These are phyloP conservation scores for Epichloe glyceriae DNA, from an alignment of 2,329 filamentous ascomycete genomes.

Conservation along the genomic window DNA sequence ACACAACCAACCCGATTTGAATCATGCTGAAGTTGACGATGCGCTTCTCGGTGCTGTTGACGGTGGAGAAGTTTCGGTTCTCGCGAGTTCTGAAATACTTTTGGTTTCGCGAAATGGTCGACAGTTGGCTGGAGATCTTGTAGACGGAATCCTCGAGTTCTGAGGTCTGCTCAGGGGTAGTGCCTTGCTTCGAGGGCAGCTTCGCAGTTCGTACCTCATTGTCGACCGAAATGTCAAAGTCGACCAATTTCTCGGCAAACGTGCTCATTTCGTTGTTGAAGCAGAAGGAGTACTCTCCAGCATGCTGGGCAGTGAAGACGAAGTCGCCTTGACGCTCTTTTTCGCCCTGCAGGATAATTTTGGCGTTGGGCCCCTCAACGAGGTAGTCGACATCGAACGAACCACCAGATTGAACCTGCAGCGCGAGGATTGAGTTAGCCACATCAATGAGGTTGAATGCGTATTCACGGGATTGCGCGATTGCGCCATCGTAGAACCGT, in stretches of 20 bases:
- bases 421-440: background rate
- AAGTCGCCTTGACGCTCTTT: slow-evolving; percentile 96
- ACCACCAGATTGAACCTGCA: slow-evolving; percentile 89
- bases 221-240: slow-evolving; percentile 96
- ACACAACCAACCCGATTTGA: slow-evolving; percentile 80
- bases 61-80: slow-evolving; percentile 97
- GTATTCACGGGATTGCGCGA: background rate
- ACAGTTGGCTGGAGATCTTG: slow-evolving; percentile 85
- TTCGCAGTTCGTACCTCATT: slow-evolving; percentile 65
- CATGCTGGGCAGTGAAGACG: slow-evolving; percentile 82
- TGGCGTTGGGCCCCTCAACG: slow-evolving; percentile 70
- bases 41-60: slow-evolving; percentile 84
- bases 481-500: background rate
- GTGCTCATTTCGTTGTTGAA: slow-evolving; percentile 99
- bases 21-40: slow-evolving; percentile 98
- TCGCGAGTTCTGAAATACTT: slow-evolving; percentile 99
- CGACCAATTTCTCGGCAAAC: slow-evolving; percentile 92
- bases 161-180: slow-evolving; percentile 76
- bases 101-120: slow-evolving; percentile 90
- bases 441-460: background rate
- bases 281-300: slow-evolving; percentile 91
- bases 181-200: slow-evolving; percentile 79
- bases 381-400: slow-evolving; percentile 94
- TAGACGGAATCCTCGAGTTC: slow-evolving; percentile 87
- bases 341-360: slow-evolving; percentile 68